Base-by-base conservation (phyloP, 2,329 filamentous ascomycete genomes). In the Colletotrichum tamarilloi region DNA sequence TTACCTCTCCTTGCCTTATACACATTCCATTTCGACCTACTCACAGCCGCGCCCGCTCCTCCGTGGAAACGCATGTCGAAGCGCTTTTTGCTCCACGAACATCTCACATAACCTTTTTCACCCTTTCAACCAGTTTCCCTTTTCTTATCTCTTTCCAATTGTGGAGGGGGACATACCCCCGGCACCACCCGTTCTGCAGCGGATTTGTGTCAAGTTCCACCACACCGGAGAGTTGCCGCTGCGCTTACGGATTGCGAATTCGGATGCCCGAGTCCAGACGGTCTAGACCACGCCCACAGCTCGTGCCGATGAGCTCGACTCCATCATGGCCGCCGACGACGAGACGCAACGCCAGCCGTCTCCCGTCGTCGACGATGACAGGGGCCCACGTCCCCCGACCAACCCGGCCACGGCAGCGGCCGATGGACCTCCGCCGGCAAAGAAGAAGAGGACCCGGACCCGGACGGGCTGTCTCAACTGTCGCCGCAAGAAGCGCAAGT, bases 401-500 rank as follows among this genome's bases (percentile, higher is more conserved):
- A 67, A 73, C n/a, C 46, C 70, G 46, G 64, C 42, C 16, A 35
- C 11, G 32, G 32, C 32, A 35, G 19, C 70, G 55, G 65, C 14
- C 38, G 38, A 72, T 22, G 58, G 69, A 56, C 55, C 59, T 3
- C 59, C 66, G 55, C 52, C 65, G 8, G 60, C 57, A 49, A 75
- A 74, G 60, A 62, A 75, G 66, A 82, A 81, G 75, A 78, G 80
- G 14, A 81, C 78, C 56, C 77, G 81, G 19, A 83, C 81, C 16
- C 77, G 81, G 28, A 82, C 80, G 5, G 81, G 82, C 1, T 83
- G 82, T 52, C 79, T 83, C 67, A 83, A 83, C 72, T 83, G 82
- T 32, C 81, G 82, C 8, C 80, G 81, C 46, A 82, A 81, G 76
- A 83, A 83, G 78, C 78, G 82, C 55, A 83, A 82, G 72, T 83